Evolutionary conservation across 345 rosid species (phyloP), one percentile per base, ranked within the genome.

Genomic region (Gossypium rotundifolium): DNA sequence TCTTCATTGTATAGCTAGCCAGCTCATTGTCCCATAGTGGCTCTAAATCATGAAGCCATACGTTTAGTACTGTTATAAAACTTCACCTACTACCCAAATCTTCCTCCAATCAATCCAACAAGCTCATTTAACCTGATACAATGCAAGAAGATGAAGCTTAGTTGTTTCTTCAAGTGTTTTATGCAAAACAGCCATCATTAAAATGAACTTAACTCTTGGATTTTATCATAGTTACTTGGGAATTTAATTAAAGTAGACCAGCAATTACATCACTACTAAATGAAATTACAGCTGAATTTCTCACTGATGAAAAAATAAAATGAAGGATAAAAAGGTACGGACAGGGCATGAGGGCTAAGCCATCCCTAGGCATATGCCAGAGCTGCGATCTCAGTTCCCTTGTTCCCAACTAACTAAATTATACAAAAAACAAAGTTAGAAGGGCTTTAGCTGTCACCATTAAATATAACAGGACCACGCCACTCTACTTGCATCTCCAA

Each of bases 401-500:
- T 11, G 53, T 45, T 66, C 46, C 71, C 22, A 66, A 45, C 70
- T 65, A 65, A 65, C 54, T 12, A 45, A 33, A 65, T 65, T 25
- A 44, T 65, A 65, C 52, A 25, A 65, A 33, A 64, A 1, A 66
- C 54, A 66, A 66, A 17, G 9, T 66, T 11, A 11, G 53, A 22
- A 5, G 7, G 17, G n/a, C 33, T 13, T 45, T 45, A 66, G 71
- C 54, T 66, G 54, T 66, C 38, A 45, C 54, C 3, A 22, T 12
- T 66, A 66, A n/a, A 66, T 65, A 66, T 45, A 66, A 22, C n/a
- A 22, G 38, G n/a, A 22, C 10, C 33, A 20, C 27, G 4, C 12
- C 71, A 38, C 71, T 20, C 71, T 11, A 65, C n/a, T 44, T 65
- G 70, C 70, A 65, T 65, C 53, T 44, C 11, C 52, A 65, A 65